A percentile compares a stretch with the other conserved stretches of the same genome.
These are phyloP conservation scores for Biscutella laevigata DNA, from an alignment of 441 rosid genomes.

Conservation along the genomic window DNA sequence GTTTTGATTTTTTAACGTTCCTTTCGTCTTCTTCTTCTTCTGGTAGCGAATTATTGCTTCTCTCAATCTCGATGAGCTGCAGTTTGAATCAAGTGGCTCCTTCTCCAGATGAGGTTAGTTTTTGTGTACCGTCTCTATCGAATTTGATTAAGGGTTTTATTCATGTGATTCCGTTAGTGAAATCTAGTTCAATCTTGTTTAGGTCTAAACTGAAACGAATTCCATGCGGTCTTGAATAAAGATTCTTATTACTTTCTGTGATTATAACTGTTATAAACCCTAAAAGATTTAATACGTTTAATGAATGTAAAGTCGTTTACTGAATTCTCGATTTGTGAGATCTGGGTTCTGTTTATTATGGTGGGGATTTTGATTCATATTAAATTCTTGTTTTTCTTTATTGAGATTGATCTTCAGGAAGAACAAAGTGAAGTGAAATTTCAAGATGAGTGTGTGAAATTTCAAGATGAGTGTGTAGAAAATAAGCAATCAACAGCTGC, in stretches of 20 bases:
- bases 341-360: slow-evolving; percentile 37
- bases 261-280: slow-evolving; percentile 36
- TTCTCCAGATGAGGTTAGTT: slow-evolving; percentile 38
- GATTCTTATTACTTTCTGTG: not conserved
- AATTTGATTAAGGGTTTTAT: slow-evolving; percentile 22
- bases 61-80: slow-evolving; percentile 33
- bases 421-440: slow-evolving; percentile 48
- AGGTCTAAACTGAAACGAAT: not conserved
- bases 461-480: slow-evolving; percentile 67
- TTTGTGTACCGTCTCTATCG: not conserved
- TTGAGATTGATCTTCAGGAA: slow-evolving; percentile 34
- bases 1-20: slow-evolving; percentile 26
- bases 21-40: slow-evolving; percentile 19
- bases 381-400: slow-evolving; percentile 16
- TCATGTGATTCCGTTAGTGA: slow-evolving; percentile 22
- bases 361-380: slow-evolving; percentile 16
- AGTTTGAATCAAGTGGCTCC: slow-evolving; percentile 57
- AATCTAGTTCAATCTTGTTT: slow-evolving; percentile 15
- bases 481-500: slow-evolving; percentile 70
- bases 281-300: slow-evolving; percentile 25
- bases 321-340: slow-evolving; percentile 38
- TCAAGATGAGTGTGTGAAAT: too few species aligned
- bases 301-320: slow-evolving; percentile 4
- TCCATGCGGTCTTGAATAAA: not conserved
- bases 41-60: slow-evolving; percentile 7